These are phyloP conservation scores for Penicillium sp. DNA, from an alignment of 2,329 filamentous ascomycete species.

Conservation along the genomic window DNA sequence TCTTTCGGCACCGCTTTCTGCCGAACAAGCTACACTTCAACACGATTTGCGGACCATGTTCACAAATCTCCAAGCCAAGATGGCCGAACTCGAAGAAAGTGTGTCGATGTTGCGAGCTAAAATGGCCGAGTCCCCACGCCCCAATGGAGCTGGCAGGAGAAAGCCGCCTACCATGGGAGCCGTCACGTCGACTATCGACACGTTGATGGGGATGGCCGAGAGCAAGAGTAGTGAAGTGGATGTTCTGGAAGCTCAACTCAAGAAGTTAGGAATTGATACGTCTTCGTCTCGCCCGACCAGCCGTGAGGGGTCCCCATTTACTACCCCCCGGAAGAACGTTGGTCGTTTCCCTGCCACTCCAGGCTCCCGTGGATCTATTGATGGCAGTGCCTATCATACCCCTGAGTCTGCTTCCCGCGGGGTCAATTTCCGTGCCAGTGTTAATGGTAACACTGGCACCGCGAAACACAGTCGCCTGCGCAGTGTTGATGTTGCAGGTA, in stretches of 20 bases:
- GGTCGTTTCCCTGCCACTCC: constrained; percentile 45
- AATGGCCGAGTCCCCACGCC: constrained; percentile 64
- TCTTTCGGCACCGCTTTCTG: constrained; percentile 75
- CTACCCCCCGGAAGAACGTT: constrained; percentile 44
- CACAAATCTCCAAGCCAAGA: constrained; percentile 72
- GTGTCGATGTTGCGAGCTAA: constrained; percentile 79
- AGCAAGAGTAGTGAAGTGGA: constrained; percentile 90
- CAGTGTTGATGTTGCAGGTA: constrained; percentile 35
- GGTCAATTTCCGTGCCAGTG: constrained; percentile 42
- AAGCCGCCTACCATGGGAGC: constrained; percentile 85
- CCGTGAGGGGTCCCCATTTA: constrained; percentile 48
- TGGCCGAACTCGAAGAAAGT: constrained; percentile 80
- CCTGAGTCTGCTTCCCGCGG: constrained; percentile 46
- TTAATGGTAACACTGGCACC: constrained; percentile 45
- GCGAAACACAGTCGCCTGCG: constrained; percentile 42
- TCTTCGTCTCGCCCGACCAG: constrained; percentile 32
- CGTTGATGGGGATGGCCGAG: constrained; percentile 92
- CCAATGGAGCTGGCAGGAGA: constrained; percentile 53
- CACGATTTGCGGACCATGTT: constrained; percentile 80
- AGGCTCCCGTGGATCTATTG: constrained; percentile 45
- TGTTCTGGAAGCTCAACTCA: constrained; percentile 84
- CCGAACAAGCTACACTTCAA: constrained; percentile 83
- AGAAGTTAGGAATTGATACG: constrained; percentile 66
- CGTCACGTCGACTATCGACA: constrained; percentile 86
- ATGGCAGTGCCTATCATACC: constrained; percentile 49